These are phyloP conservation scores for Rhynchospora tenuis DNA, from an alignment of 176 grass and related monocot genomes.

Conservation along the genomic window DNA sequence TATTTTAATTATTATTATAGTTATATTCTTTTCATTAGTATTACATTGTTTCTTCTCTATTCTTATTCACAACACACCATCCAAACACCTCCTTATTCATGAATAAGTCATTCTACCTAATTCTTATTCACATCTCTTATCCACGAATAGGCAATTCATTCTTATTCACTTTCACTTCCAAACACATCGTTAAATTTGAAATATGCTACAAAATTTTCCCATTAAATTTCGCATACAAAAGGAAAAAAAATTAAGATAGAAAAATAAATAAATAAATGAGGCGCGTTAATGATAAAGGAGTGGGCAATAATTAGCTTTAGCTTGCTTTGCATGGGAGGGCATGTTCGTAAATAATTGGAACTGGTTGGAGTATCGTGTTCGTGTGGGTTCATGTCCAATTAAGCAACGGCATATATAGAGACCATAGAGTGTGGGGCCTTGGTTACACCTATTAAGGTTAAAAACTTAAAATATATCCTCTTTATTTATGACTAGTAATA, in stretches of 20 bases:
- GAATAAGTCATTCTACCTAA: too few species aligned
- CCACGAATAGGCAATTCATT: too few species aligned
- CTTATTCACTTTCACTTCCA: too few species aligned
- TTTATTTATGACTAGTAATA: too few species aligned
- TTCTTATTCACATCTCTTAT: too few species aligned
- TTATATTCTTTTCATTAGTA: too few species aligned
- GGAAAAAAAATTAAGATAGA: not conserved
- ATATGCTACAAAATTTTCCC: not conserved
- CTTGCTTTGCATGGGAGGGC: not conserved
- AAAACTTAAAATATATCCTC: too few species aligned
- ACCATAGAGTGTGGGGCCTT: not conserved
- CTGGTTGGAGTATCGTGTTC: constrained; percentile 3
- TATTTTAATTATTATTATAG: too few species aligned
- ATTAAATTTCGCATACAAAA: not conserved
- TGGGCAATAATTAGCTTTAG: not conserved
- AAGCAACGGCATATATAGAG: not conserved
- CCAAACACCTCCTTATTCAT: too few species aligned
- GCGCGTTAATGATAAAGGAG: not conserved
- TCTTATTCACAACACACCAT: too few species aligned
- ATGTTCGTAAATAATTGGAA: constrained; percentile 5
- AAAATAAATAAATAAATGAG: not conserved
- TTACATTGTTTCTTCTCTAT: too few species aligned
- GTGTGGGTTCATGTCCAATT: not conserved
- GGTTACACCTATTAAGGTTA: too few species aligned
- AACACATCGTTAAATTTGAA: not conserved